These are phyloP conservation scores for Panellus pusillus DNA, from an alignment of 768 basidiomycete species.

Conservation along the genomic window DNA sequence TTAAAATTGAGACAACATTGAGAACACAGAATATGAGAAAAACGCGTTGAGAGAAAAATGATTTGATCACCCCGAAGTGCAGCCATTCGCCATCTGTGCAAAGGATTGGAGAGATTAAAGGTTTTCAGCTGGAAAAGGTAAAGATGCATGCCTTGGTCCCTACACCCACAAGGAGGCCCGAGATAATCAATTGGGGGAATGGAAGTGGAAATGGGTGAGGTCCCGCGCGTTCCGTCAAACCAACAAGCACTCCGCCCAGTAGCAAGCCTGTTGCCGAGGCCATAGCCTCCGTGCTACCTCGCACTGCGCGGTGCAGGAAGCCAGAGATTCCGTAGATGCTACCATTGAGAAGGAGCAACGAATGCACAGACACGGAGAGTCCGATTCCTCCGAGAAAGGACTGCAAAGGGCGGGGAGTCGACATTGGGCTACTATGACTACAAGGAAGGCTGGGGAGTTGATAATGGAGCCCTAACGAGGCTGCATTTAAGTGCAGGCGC, in stretches of 20 bases:
- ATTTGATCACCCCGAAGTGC: conserved; percentile 57
- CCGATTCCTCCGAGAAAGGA: conserved; percentile 58
- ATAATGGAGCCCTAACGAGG: no score
- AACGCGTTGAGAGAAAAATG: background rate
- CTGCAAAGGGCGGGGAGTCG: conserved; percentile 23
- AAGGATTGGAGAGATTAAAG: no score
- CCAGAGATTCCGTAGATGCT: conserved; percentile 62
- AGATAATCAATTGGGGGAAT: conserved; percentile 35
- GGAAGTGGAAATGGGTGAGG: conserved; percentile 28
- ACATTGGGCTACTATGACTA: background rate
- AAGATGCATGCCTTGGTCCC: conserved; percentile 50
- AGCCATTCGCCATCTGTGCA: conserved; percentile 55
- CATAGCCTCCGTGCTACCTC: conserved; percentile 43
- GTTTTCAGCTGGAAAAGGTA: background rate
- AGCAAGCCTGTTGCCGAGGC: conserved; percentile 47
- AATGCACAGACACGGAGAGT: conserved; percentile 51
- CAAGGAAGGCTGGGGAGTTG: background rate
- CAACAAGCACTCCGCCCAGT: conserved; percentile 46
- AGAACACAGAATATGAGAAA: background rate
- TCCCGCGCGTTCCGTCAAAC: conserved; percentile 38
- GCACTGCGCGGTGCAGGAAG: conserved; percentile 52
- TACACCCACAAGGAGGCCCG: conserved; percentile 58
- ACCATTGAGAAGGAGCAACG: conserved; percentile 54
- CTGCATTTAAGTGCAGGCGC: background rate
- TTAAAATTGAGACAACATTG: conserved; percentile 23